Percentiles rank a stretch among this genome's conserved stretches.
These are phyloP conservation scores for Diaporthe sp. DNA, from an alignment of 2,329 filamentous ascomycete species.

Conservation along the genomic window DNA sequence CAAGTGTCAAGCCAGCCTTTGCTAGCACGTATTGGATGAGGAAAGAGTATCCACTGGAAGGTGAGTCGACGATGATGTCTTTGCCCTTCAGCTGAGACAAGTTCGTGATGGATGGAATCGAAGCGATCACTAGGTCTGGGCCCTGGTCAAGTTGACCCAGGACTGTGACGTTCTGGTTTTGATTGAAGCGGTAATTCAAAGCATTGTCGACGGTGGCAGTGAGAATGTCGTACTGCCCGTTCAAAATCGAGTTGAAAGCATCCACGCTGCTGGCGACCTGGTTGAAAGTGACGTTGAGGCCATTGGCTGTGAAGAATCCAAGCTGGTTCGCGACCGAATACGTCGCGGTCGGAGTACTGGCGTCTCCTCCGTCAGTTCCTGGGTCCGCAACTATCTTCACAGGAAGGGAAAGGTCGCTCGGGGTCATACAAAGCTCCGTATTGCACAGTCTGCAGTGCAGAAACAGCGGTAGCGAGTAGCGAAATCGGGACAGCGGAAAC, in stretches of 20 bases:
- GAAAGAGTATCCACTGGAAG: constrained; percentile 46
- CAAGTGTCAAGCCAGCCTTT: constrained; percentile 28
- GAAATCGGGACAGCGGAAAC: constrained; percentile 11
- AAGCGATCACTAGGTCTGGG: constrained; percentile 47
- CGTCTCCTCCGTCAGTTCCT: not conserved
- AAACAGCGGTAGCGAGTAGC: not conserved
- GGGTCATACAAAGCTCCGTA: constrained; percentile 41
- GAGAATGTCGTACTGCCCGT: constrained; percentile 46
- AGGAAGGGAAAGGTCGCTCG: not conserved
- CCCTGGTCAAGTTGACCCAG: constrained; percentile 48
- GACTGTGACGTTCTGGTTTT: constrained; percentile 45
- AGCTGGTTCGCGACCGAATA: constrained; percentile 48
- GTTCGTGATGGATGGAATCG: constrained; percentile 44
- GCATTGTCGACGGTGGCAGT: constrained; percentile 48
- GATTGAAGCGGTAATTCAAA: constrained; percentile 48
- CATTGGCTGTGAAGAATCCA: constrained; percentile 45
- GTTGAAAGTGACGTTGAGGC: constrained; percentile 46
- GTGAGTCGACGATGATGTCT: constrained; percentile 47
- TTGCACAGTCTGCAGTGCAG: constrained; percentile 34
- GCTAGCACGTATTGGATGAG: constrained; percentile 39
- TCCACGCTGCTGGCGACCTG: constrained; percentile 47
- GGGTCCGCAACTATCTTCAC: too few species aligned
- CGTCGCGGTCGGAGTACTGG: constrained; percentile 42
- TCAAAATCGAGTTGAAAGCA: constrained; percentile 43
- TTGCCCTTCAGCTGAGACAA: constrained; percentile 45